phyloP scores from a whole-genome alignment of 2,329 filamentous ascomycete species.

The Raffaelea arxii region DNA sequence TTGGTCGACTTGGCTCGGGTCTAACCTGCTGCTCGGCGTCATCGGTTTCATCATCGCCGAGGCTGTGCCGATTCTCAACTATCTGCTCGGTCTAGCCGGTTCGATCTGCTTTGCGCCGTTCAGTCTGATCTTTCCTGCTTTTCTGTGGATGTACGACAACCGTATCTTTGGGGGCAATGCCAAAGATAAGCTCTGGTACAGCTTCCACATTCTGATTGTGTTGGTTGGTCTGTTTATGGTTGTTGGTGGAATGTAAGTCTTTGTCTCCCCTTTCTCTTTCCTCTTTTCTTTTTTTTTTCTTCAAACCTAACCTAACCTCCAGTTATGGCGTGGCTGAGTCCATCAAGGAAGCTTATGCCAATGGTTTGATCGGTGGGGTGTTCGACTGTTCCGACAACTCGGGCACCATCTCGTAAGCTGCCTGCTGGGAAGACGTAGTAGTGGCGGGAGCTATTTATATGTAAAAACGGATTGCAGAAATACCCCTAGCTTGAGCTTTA shows the following conservation, averaged over 20 bases:
- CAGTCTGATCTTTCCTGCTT: constrained; percentile 11
- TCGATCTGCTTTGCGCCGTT: constrained; percentile 10
- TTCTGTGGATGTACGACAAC: constrained; percentile 9
- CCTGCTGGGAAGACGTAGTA: neutral
- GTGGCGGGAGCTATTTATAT: too few relatives aligned
- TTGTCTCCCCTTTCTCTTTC: constrained; percentile 18
- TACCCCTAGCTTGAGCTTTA: too few relatives aligned
- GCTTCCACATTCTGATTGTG: constrained; percentile 28
- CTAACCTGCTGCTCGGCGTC: constrained; percentile 4
- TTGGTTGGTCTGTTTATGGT: constrained; percentile 37
- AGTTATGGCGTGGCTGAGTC: constrained; percentile 3
- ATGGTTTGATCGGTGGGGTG: constrained; percentile 1
- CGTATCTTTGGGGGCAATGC: constrained; percentile 24
- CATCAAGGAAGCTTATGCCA: neutral
- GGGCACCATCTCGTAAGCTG: neutral
- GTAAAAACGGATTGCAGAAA: too few relatives aligned
- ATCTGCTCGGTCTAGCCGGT: constrained; percentile 11
- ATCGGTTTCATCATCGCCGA: constrained; percentile 12
- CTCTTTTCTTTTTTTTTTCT: constrained; percentile 8
- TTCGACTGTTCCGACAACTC: constrained; percentile 5
- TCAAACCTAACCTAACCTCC: constrained; percentile 26
- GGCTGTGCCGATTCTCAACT: constrained; percentile 14
- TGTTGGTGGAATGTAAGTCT: constrained; percentile 38
- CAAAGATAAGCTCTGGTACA: constrained; percentile 25
- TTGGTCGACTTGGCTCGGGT: constrained; percentile 19